Conservation (phyloP, 2,329 filamentous ascomycete species). For the Fusarium sp. region DNA sequence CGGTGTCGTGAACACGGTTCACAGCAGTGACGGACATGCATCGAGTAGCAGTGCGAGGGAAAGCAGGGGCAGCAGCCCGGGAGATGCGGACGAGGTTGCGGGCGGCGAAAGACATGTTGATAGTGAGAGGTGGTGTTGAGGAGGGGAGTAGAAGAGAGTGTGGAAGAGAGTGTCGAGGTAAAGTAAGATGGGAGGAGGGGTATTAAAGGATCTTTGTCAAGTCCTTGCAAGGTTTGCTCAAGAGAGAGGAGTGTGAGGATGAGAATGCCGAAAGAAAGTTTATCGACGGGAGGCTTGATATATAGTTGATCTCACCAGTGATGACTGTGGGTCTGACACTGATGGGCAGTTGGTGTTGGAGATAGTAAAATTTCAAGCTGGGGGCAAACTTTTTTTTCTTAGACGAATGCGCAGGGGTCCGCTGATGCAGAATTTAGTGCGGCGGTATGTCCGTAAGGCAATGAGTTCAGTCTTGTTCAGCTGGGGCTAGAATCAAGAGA, state of each 20-base stretch:
- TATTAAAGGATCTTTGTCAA: constrained; percentile 22
- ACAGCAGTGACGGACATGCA: constrained; percentile 49
- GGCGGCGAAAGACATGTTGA: constrained; percentile 52
- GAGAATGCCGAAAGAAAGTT: constrained; percentile 19
- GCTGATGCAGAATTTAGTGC: constrained; percentile 46
- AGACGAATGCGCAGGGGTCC: constrained; percentile 30
- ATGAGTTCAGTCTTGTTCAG: constrained; percentile 37
- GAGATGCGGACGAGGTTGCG: constrained; percentile 51
- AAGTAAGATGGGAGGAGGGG: background rate
- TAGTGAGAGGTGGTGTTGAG: constrained; percentile 10
- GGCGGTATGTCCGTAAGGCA: constrained; percentile 47
- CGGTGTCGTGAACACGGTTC: constrained; percentile 52
- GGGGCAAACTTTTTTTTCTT: constrained; percentile 33
- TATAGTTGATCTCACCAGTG: constrained; percentile 31
- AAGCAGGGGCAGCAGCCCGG: constrained; percentile 46
- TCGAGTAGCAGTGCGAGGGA: constrained; percentile 44
- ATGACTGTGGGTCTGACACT: constrained; percentile 30
- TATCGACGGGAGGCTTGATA: constrained; percentile 39
- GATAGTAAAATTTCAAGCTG: constrained; percentile 27
- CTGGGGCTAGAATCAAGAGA: constrained; percentile 35
- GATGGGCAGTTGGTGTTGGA: constrained; percentile 25
- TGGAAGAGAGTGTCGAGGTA: background rate
- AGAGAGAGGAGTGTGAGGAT: constrained; percentile 19
- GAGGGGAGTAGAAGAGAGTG: constrained; percentile 10
- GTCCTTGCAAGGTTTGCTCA: constrained; percentile 6